Conservation (phyloP, 805 yeast species). For the Saccharomycopsis vini region DNA sequence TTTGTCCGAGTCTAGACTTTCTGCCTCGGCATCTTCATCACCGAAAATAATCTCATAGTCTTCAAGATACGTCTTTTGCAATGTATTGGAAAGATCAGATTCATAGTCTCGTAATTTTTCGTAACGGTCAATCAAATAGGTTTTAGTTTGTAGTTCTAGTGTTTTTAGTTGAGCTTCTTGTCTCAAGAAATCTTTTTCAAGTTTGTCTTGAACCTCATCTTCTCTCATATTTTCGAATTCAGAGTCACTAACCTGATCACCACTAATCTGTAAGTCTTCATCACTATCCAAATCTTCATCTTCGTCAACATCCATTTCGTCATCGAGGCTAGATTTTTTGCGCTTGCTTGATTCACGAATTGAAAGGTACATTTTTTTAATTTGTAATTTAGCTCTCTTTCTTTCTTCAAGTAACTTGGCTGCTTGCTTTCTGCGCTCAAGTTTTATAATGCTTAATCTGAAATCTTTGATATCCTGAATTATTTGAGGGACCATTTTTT, state of each 20-base stretch:
- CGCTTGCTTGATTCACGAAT: constrained; percentile 25
- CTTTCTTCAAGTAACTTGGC: constrained; percentile 41
- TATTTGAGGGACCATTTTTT: constrained; percentile 42
- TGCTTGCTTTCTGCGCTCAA: constrained; percentile 44
- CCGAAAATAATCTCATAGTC: constrained; percentile 10
- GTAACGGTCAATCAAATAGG: constrained; percentile 22
- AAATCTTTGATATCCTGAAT: constrained; percentile 46
- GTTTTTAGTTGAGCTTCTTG: constrained; percentile 18
- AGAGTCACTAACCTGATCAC: constrained; percentile 22
- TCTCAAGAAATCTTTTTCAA: constrained; percentile 23
- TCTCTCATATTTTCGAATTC: constrained; percentile 27
- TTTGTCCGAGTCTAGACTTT: not conserved
- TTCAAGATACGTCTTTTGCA: not conserved
- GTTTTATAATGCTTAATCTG: constrained; percentile 42
- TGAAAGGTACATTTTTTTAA: constrained; percentile 38
- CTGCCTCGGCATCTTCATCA: not conserved
- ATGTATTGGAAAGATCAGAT: constrained; percentile 27
- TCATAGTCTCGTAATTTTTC: constrained; percentile 29
- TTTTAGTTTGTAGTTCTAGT: constrained; percentile 18
- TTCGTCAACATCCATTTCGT: constrained; percentile 22
- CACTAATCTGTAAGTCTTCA: constrained; percentile 22
- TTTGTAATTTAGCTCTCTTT: constrained; percentile 36
- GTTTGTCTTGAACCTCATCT: constrained; percentile 24
- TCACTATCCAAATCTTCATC: constrained; percentile 23
- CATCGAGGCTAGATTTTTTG: constrained; percentile 17